Evolutionary conservation across 768 basidiomycete species (phyloP), one percentile per base, ranked within the genome.

Genomic region (Boletus reticulatus): DNA sequence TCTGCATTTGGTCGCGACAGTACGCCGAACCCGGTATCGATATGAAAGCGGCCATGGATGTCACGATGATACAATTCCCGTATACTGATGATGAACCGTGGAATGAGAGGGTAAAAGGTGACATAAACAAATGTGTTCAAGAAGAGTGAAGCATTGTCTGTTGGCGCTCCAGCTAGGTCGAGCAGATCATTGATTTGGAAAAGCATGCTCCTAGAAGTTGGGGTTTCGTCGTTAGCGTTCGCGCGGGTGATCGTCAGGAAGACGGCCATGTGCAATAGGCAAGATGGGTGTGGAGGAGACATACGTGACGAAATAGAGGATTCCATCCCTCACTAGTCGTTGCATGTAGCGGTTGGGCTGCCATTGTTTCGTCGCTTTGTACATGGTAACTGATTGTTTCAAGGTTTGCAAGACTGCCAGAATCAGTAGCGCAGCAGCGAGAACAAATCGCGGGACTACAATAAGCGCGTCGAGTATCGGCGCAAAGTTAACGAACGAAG

Each of bases 251-350:
- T 9, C 8, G 9, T 29, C 34, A 36, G 34, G 14, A 36, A 4
- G 4, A 36, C 34, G 14, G 13, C 34, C 13, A 4, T 29, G 29
- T 29, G 29, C 29, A 29, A 29, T 9, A 36, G 6, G 13, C 11
- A 6, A 2, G 34, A 36, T 34, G 3, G 17, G 13, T 4, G 10
- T 6, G 29, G 11, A 14, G 11, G 3, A 7, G 13, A 55, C 62
- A 3, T 43, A 64, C 62, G 29, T 20, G 5, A 60, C 0, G 20
- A 64, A 63, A 17, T 57, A 64, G 6, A 51, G 24, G 0, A 47
- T n/a, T 2, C 62, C 62, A 12, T 63, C 62, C 12, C 29, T 48
- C 6, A 10, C 14, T 3, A 64, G 19, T 3, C 4, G 44, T 6
- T 31, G 19, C 43, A 59, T 43, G 38, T 54, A 63, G 6, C 42